Evolutionary conservation across 345 rosid genomes (phyloP), one percentile per base, ranked within the genome.

Genomic region (Balakata baccata): DNA sequence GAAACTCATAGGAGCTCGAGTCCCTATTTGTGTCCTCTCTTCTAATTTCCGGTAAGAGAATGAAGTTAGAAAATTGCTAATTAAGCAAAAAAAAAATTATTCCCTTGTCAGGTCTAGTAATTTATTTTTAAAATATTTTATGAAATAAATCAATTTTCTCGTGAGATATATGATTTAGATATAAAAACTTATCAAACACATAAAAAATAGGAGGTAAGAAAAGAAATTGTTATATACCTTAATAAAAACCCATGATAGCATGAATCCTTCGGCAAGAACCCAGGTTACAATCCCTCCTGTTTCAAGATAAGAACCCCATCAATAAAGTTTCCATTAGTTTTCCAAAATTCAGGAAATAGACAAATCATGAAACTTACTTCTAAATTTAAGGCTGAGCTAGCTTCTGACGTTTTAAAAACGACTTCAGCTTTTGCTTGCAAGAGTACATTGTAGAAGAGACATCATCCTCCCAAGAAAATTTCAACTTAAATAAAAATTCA

Each of bases 281-380:
- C 98, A 95, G n/a, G 96, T 89, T 49, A 95, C 92, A 82, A 95
- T 94, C 63, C 97, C 98, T 74, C 99, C 99, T 92, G 78, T 64
- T 49, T 72, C 83, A 84, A 22, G 56, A 80, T 37, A 71, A 47
- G 75, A 45, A 61, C 70, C 8, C 20, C 4, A 43, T 25, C 63
- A 41, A 50, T 38, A n/a, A 37, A 2, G 46, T 57, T 49, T 70
- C 3, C 2, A n/a, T n/a, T 1, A 54, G 10, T 4, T 46, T 17
- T 37, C 60, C 10, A 46, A 16, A 37, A 71, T 23, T 11, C 22
- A 37, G 17, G 14, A 66, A 79, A 43, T 1, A 38, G 11, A 22
- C n/a, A 52, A 52, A 43, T 49, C 4, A 8, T 7, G 14, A 60
- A 80, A 71, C 83, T 22, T 84, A 92, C 99, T 80, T 83, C 88